Conservation (phyloP, 1,139 yeast genomes). For the Suhomyces terraborum region DNA sequence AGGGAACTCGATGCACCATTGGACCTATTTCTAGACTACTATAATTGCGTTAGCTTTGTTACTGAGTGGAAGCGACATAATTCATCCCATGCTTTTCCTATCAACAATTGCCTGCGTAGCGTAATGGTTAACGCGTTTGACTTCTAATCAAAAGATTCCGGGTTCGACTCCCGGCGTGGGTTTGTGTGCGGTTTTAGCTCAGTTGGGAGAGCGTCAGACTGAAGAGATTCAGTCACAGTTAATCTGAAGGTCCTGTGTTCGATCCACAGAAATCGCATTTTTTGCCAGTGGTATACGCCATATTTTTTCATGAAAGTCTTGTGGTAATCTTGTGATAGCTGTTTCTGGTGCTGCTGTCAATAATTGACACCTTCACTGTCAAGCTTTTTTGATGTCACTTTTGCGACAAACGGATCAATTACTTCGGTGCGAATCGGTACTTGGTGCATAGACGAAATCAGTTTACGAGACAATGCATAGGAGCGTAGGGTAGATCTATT, state of each 20-base stretch:
- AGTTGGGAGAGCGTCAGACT: conserved; percentile 92
- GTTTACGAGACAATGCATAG: background rate
- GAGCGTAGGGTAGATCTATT: background rate
- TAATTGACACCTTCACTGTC: no score
- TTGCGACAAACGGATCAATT: no score
- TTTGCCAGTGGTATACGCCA: no score
- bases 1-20: no score
- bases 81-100: background rate
- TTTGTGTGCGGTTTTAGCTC: conserved; percentile 57
- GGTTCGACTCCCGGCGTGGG: conserved; percentile 55
- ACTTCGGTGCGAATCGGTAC: no score
- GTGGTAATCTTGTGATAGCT: no score
- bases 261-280: conserved; percentile 43
- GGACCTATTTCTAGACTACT: background rate
- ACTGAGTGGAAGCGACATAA: background rate
- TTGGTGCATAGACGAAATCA: background rate
- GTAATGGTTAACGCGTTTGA: conserved; percentile 53
- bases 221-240: conserved; percentile 56
- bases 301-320: no score
- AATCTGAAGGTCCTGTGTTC: conserved; percentile 61
- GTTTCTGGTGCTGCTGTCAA: no score
- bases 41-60: background rate
- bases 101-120: conserved; percentile 43
- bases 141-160: conserved; percentile 52
- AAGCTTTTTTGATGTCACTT: no score